These are phyloP conservation scores for Mucor mucedo DNA, from an alignment of 371 early-diverging fungal genomes.

Conservation along the genomic window DNA sequence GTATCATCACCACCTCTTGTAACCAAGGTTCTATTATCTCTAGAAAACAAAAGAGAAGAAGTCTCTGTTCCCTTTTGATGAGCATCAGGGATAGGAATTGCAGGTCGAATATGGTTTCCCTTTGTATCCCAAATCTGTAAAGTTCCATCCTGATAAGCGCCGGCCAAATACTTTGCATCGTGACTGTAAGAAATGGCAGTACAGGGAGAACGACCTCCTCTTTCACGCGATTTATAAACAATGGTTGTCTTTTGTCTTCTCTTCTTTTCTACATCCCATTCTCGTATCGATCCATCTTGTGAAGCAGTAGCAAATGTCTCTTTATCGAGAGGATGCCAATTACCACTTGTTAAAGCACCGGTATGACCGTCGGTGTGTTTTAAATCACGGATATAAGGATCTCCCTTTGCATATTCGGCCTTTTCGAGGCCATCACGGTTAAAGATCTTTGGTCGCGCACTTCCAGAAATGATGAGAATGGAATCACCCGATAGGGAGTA, in stretches of 20 bases:
- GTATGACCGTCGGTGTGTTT: slow-evolving; percentile 90
- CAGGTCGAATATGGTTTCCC: slow-evolving; percentile 61
- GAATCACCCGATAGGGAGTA: slow-evolving; percentile 81
- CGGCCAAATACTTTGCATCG: slow-evolving; percentile 74
- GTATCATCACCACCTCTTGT: slow-evolving; percentile 87
- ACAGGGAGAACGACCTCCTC: slow-evolving; percentile 73
- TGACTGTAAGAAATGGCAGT: slow-evolving; percentile 70
- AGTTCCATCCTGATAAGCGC: slow-evolving; percentile 69
- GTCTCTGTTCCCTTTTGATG: slow-evolving; percentile 74
- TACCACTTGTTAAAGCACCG: slow-evolving; percentile 75
- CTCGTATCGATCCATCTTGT: slow-evolving; percentile 84
- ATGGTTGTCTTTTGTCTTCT: slow-evolving; percentile 80
- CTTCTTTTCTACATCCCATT: slow-evolving; percentile 87
- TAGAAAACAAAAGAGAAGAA: slow-evolving; percentile 71
- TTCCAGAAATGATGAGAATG: slow-evolving; percentile 81
- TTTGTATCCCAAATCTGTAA: slow-evolving; percentile 65
- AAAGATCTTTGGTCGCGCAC: slow-evolving; percentile 76
- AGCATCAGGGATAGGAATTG: slow-evolving; percentile 64
- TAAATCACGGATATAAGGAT: slow-evolving; percentile 92
- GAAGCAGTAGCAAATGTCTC: slow-evolving; percentile 80
- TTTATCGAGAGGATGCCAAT: slow-evolving; percentile 83
- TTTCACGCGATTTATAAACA: slow-evolving; percentile 73
- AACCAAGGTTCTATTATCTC: slow-evolving; percentile 66
- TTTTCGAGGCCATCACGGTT: slow-evolving; percentile 79
- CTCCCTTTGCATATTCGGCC: slow-evolving; percentile 85